Conservation (phyloP, 768 basidiomycete species). For the Lactarius hengduanensis region DNA sequence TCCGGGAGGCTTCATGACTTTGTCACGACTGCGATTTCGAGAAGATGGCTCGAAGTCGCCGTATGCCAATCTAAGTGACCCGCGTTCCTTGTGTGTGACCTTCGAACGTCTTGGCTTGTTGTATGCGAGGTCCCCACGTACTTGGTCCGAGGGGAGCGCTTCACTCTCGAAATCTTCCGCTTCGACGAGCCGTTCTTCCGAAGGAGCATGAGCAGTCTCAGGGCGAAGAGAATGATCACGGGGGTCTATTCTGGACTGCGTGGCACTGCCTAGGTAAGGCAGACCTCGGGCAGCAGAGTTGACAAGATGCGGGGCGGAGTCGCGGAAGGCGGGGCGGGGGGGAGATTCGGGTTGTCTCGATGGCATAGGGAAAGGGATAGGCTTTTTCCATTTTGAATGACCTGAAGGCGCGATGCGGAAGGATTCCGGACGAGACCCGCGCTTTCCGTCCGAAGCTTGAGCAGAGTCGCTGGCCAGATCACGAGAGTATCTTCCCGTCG, state of each 20-base stretch:
- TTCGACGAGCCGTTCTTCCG: neutral
- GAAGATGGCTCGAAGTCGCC: neutral
- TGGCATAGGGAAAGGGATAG: constrained; percentile 14
- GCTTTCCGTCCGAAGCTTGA: neutral
- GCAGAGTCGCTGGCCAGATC: neutral
- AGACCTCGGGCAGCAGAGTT: neutral
- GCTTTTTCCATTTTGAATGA: constrained; percentile 17
- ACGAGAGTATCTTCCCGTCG: constrained; percentile 7
- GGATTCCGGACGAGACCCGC: neutral
- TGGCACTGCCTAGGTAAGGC: constrained; percentile 1
- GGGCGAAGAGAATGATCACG: neutral
- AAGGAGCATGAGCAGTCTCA: neutral
- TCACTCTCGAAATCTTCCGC: constrained; percentile 16
- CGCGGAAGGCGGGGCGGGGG: constrained; percentile 10
- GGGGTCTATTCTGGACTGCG: neutral
- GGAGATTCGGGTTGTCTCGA: neutral
- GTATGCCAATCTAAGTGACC: constrained; percentile 16
- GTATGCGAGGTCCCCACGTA: neutral
- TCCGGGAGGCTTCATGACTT: neutral
- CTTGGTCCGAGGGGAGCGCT: neutral
- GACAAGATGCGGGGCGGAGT: neutral
- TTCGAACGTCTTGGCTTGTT: constrained; percentile 18
- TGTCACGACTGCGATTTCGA: constrained; percentile 6
- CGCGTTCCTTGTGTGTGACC: constrained; percentile 19
- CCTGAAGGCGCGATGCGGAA: neutral